A percentile compares a stretch with the other conserved stretches of the same genome.
Evolutionary conservation across 345 rosid genomes (phyloP).

Genomic region (Corymbia maculata): DNA sequence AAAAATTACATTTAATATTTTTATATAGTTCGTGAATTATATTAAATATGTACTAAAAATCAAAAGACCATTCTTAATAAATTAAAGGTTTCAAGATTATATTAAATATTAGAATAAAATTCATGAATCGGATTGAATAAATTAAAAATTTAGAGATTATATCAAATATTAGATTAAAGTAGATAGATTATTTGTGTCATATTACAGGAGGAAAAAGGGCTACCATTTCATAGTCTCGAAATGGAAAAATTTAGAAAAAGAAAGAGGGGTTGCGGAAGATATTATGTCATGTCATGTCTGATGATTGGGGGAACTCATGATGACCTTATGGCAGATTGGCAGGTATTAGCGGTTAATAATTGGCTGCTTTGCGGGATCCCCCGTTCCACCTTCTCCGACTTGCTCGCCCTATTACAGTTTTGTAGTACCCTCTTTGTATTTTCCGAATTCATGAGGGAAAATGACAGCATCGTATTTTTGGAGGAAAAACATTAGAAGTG

Average conservation of each 20-base stretch:
- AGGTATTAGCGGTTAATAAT: neutral
- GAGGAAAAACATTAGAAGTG: too few relatives aligned
- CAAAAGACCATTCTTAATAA: too few relatives aligned
- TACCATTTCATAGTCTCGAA: neutral
- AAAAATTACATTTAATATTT: too few relatives aligned
- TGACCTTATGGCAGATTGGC: neutral
- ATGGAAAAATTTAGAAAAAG: neutral
- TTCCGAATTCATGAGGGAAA: neutral
- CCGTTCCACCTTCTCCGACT: neutral
- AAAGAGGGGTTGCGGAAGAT: neutral
- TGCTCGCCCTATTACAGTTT: neutral
- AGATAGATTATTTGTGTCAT: too few relatives aligned
- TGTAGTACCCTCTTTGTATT: neutral
- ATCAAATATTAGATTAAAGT: too few relatives aligned
- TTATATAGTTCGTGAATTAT: too few relatives aligned
- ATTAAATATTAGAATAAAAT: too few relatives aligned
- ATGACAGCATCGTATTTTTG: fast-evolving
- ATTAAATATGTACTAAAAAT: too few relatives aligned
- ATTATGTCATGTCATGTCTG: neutral
- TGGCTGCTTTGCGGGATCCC: neutral
- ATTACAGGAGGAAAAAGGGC: too few relatives aligned
- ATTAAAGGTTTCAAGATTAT: too few relatives aligned
- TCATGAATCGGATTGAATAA: too few relatives aligned
- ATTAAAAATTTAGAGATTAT: too few relatives aligned
- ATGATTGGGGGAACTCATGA: neutral